phyloP scores from a whole-genome alignment of 805 yeast genomes.

The Metschnikowia hibisci region DNA sequence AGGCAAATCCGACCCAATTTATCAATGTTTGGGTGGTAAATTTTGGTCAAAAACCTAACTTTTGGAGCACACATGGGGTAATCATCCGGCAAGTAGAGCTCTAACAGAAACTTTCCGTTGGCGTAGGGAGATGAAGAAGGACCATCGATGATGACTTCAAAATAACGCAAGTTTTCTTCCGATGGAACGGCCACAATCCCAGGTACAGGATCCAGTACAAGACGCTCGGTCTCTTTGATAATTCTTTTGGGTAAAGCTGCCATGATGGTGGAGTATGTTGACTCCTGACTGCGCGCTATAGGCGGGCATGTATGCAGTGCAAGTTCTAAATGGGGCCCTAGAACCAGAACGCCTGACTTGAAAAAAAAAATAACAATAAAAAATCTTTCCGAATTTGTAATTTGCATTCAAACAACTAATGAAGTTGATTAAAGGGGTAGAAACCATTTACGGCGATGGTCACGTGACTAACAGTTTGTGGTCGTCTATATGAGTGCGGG shows the following conservation, averaged over 20 bases:
- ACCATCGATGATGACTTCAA: conserved; percentile 88
- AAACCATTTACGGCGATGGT: too few species aligned
- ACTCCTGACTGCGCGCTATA: conserved; percentile 1
- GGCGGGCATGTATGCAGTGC: not conserved
- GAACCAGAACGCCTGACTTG: too few species aligned
- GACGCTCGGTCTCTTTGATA: conserved; percentile 91
- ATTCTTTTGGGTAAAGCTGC: conserved; percentile 83
- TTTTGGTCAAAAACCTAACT: conserved; percentile 87
- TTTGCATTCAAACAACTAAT: too few species aligned
- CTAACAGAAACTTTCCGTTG: conserved; percentile 71
- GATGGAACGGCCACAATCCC: conserved; percentile 93
- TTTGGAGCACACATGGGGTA: conserved; percentile 98
- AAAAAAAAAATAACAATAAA: too few species aligned
- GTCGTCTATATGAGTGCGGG: too few species aligned
- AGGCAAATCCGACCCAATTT: conserved; percentile 92
- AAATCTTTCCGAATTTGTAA: too few species aligned
- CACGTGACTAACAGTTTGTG: too few species aligned
- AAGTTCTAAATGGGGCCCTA: too few species aligned
- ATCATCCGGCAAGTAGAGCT: conserved; percentile 89
- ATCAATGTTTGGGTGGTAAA: conserved; percentile 96
- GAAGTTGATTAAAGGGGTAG: too few species aligned
- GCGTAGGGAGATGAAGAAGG: conserved; percentile 92
- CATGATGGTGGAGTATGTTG: conserved; percentile 27
- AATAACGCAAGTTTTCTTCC: conserved; percentile 89
- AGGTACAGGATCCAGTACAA: conserved; percentile 92